Evolutionary conservation across 176 grass and related monocot species (phyloP), one percentile per base, ranked within the genome.

Genomic region (Tillandsia leiboldiana): DNA sequence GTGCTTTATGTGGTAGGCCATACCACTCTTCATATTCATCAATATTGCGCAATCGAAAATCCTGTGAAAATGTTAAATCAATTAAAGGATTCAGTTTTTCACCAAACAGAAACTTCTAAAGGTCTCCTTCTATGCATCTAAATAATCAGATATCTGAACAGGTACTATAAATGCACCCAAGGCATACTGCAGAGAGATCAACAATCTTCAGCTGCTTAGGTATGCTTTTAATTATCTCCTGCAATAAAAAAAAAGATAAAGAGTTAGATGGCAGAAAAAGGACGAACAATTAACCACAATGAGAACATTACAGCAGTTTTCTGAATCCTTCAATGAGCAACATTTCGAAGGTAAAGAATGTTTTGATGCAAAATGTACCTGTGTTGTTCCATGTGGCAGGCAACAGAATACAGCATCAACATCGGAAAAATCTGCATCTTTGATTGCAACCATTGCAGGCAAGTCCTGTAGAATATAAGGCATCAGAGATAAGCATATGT

Each of bases 331-430:
- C 17, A 61, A 61, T 18, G 18, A 20, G 5, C 15, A 23, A 18
- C 17, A 22, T 61, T 61, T 61, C 6, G 22, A 61, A 61, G 4
- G 56, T 22, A 75, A 79, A 22, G 14, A 72, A 79, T 51, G 12
- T 7, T 62, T n/a, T 59, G 67, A 70, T 13, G 12, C 75, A 59
- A 73, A 73, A 78, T 18, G 49, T 63, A 96, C 92, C 85, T 96
- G 92, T 48, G 92, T 96, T 80, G 88, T 96, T 20, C 89, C 94
- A 80, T 97, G 94, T 79, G 94, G 94, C 79, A 97, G 87, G 82
- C 94, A 97, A 90, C 94, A 97, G 86, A 97, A 97, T 65, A 93
- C 94, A 69, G 89, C 94, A 92, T 92, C 94, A 77, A 97, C 69
- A 10, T 87, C 70, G 50, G 94, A 87, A 87, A 97, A 97, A 74